Conservation (phyloP, 2,329 filamentous ascomycete species). For the Hypoxylon sp. region DNA sequence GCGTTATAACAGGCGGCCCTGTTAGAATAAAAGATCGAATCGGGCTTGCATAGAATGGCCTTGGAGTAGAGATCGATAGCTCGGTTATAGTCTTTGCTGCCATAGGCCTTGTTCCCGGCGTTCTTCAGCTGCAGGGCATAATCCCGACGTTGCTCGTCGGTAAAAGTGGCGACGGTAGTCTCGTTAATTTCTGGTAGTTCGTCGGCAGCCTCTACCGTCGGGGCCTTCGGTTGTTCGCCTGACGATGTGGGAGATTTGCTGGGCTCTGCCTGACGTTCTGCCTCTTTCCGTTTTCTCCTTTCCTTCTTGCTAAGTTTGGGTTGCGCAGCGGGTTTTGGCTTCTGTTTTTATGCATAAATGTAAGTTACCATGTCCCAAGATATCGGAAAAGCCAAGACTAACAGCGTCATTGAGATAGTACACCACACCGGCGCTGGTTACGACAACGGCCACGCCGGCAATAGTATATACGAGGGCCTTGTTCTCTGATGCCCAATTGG, state of each 20-base stretch:
- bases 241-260: conserved; percentile 56
- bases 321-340: conserved; percentile 61
- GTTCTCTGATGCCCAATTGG: conserved; percentile 94
- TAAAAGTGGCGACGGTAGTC: conserved; percentile 66
- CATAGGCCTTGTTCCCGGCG: conserved; percentile 96
- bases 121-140: conserved; percentile 94
- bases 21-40: conserved; percentile 99
- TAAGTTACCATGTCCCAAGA: conserved; percentile 27
- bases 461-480: conserved; percentile 97
- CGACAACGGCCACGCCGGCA: conserved; percentile 91
- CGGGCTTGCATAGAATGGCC: conserved; percentile 96
- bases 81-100: conserved; percentile 90
- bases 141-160: conserved; percentile 80
- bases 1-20: conserved; percentile 98
- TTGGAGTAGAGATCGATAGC: conserved; percentile 96
- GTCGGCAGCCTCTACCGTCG: conserved; percentile 71
- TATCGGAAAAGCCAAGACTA: conserved; percentile 50
- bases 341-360: conserved; percentile 53
- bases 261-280: conserved; percentile 70
- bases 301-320: conserved; percentile 92
- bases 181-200: conserved; percentile 79
- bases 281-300: conserved; percentile 87
- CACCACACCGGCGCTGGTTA: conserved; percentile 90
- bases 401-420: conserved; percentile 85
- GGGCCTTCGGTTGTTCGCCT: conserved; percentile 63